Base-by-base conservation (phyloP, 352 stramenopile species). In the Phytophthora rubi region DNA sequence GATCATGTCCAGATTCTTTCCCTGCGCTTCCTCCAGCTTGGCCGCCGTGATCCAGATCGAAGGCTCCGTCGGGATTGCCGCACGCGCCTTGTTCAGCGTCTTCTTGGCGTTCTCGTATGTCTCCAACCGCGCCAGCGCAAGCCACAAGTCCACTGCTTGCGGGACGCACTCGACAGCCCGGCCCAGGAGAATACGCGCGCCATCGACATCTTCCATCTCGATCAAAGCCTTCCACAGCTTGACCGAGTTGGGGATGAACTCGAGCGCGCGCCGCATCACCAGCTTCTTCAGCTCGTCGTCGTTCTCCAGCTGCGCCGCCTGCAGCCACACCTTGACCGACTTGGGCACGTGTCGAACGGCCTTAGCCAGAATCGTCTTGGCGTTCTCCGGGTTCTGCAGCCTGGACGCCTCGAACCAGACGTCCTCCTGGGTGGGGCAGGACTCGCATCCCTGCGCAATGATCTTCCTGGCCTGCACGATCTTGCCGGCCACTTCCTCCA, bases 191-290 rank as follows among this genome's bases (percentile, higher is more conserved):
- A 99, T 83, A 0, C 93, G 85, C 3, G 98, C 98, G 68, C 98
- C 96, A 21, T 99, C 97, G 15, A 97, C 83, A 63, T 99, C 94
- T 83, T 99, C 98, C 23, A 99, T 79, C 73, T 99, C 97, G 65
- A 99, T 98, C 7, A 98, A 91, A 42, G 95, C 94, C 69, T 99
- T 99, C 98, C 98, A 99, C 33, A 99, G 85, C 61, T 97, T 98
- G 45, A 99, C 97, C 6, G 93, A 99, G 60, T 97, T 97, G 0
- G 98, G 97, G 54, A 99, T 96, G 54, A 97, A 97, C 81, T 99
- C 98, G 10, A 99, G 77, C 6, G 88, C 91, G 3, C 86, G 83
- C 3, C 89, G 82, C 74, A 98, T 89, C 53, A 98, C 93, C 7
- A 95, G 76, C 56, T 99, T 98, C 66, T 97, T 94, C 0, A 94